Evolutionary conservation across 2,329 filamentous ascomycete species (phyloP), one percentile per base, ranked within the genome.

Genomic region (Juglanconis sp.): DNA sequence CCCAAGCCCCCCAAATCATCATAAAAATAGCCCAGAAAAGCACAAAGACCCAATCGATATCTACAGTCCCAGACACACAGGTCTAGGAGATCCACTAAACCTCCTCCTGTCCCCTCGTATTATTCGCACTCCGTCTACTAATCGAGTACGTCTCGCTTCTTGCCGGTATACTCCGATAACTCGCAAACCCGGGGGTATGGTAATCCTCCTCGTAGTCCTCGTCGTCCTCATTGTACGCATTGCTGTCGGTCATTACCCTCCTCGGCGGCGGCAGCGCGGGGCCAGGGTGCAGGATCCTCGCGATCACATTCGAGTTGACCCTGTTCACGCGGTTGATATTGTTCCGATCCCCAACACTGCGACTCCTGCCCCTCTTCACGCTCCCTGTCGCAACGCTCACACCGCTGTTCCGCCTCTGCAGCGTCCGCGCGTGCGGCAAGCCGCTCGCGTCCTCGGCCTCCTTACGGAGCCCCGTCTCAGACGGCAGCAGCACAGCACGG

Each of bases 401-500:
- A n/a, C 65, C 69, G 0, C 74, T 76, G n/a, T 66, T 65, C n/a
- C 72, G 71, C n/a, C 74, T 68, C 11, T 72, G 70, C 46, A 76
- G 64, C 30, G 70, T 68, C 24, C 56, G 32, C 7, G 56, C 50
- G 47, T 38, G 59, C 9, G 47, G 42, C 15, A 54, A 40, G 9
- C 68, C 42, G 44, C 80, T 78, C 13, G 75, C 74, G 34, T 80
- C 79, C 17, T 80, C 79, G 3, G 77, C 77, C 68, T 86, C 83
- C 61, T 78, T 81, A 57, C 77, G 75, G 66, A 83, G 80, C 30
- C 83, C 79, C 31, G 81, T 73, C 66, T 86, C 83, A 68, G 80
- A 84, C 4, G 84, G 83, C 15, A 87, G 72, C 9, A 86, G 75
- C 9, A 87, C 82, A 50, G 84, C 84, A n/a, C 83, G 79, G 67